These are phyloP conservation scores for Diaporthe citrichinensis DNA, from an alignment of 2,329 filamentous ascomycete genomes.

Conservation along the genomic window DNA sequence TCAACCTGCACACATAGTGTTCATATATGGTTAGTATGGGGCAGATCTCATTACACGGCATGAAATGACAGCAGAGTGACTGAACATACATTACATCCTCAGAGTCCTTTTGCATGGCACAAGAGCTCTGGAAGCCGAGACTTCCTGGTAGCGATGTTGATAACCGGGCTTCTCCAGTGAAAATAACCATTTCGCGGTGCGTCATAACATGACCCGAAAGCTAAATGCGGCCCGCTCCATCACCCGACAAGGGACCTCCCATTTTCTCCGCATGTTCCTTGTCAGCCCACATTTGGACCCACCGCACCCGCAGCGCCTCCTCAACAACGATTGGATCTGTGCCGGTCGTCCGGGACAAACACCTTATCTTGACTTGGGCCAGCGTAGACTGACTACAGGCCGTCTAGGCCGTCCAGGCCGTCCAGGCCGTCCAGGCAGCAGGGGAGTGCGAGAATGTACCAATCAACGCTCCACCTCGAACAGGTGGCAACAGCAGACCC, in stretches of 20 bases:
- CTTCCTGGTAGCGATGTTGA: background rate
- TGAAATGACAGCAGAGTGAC: background rate
- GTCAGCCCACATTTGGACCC: slow-evolving; percentile 3
- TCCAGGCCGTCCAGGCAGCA: slow-evolving; percentile 8
- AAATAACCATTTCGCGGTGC: background rate
- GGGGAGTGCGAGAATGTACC: background rate
- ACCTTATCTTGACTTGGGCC: background rate
- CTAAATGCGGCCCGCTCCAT: slow-evolving; percentile 30
- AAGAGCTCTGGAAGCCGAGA: background rate
- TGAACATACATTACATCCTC: slow-evolving; percentile 19
- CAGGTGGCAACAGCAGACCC: slow-evolving; percentile 7
- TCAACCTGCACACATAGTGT: background rate
- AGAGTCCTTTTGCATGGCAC: slow-evolving; percentile 14
- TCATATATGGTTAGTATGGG: background rate
- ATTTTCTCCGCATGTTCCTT: slow-evolving; percentile 13
- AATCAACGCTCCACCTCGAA: background rate
- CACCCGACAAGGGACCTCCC: background rate
- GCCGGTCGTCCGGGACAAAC: too few relatives aligned
- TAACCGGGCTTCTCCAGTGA: background rate
- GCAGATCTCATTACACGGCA: slow-evolving; percentile 26
- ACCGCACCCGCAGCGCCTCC: background rate
- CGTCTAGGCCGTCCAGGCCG: too few relatives aligned
- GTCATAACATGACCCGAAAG: background rate
- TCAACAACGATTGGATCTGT: slow-evolving; percentile 1
- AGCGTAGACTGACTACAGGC: background rate